phyloP scores from a whole-genome alignment of 2,329 filamentous ascomycete genomes.

The Helotiales sp. region DNA sequence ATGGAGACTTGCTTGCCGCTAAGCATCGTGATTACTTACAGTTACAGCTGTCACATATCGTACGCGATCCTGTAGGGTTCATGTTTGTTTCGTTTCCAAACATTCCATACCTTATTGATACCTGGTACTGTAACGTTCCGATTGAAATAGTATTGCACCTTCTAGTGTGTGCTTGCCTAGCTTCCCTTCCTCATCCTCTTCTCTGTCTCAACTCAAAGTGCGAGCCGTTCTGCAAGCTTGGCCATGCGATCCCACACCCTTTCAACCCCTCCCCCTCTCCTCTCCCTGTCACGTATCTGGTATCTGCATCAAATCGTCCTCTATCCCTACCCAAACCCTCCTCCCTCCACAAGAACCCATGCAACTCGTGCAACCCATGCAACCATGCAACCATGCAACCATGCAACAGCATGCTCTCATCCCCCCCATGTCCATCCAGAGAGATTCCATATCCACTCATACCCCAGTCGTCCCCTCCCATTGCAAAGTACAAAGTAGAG shows the following conservation, averaged over 20 bases:
- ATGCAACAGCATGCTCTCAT: neutral
- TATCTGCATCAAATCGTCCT: constrained; percentile 8
- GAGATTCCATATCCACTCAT: neutral
- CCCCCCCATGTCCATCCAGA: neutral
- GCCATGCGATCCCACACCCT: constrained; percentile 13
- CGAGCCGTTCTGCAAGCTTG: constrained; percentile 4
- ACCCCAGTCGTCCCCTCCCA: neutral
- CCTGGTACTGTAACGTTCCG: neutral
- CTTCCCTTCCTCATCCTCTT: neutral
- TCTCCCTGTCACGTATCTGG: neutral
- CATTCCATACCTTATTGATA: neutral
- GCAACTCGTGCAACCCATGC: no score
- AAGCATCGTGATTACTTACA: neutral
- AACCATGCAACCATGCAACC: neutral
- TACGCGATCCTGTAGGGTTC: neutral
- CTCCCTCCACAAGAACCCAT: neutral
- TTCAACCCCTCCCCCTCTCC: neutral
- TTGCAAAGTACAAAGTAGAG: constrained; percentile 10
- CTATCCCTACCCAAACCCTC: neutral
- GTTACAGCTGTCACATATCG: neutral
- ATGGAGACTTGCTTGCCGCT: no score
- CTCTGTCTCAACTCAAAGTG: neutral
- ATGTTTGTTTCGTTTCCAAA: neutral
- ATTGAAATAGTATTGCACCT: no score
- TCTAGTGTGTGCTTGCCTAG: no score